phyloP scores from a whole-genome alignment of 805 yeast genomes.

The Zygotorulaspora danielsina region DNA sequence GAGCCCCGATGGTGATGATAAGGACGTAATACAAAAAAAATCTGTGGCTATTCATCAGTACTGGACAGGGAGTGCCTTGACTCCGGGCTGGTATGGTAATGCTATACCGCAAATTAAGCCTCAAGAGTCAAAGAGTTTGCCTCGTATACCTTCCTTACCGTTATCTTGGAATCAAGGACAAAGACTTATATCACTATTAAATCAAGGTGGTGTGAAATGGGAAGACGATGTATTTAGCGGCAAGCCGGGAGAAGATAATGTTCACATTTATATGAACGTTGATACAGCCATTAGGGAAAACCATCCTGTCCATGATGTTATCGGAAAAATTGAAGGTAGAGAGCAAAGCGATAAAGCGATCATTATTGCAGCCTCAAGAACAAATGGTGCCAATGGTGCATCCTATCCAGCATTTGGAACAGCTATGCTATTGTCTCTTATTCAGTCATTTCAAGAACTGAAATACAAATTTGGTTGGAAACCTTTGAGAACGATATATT shows the following conservation, averaged over 20 bases:
- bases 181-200: conserved; percentile 33
- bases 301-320: conserved; percentile 73
- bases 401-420: conserved; percentile 70
- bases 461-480: conserved; percentile 67
- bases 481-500: conserved; percentile 77
- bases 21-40: conserved; percentile 34
- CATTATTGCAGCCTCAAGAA: conserved; percentile 79
- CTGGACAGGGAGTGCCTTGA: conserved; percentile 72
- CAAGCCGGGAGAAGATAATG: conserved; percentile 9
- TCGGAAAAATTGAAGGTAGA: conserved; percentile 72
- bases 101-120: conserved; percentile 42
- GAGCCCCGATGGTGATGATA: conserved; percentile 36
- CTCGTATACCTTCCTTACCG: conserved; percentile 74
- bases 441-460: conserved; percentile 61
- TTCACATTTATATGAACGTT: conserved; percentile 33
- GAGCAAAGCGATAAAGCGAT: conserved; percentile 74
- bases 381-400: conserved; percentile 73
- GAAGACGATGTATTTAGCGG: conserved; percentile 26
- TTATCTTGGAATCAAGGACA: conserved; percentile 69
- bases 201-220: conserved; percentile 29
- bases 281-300: conserved; percentile 45
- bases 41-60: conserved; percentile 56
- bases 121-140: conserved; percentile 49
- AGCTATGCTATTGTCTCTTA: conserved; percentile 63
- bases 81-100: conserved; percentile 65